Evolutionary conservation across 441 rosid genomes (phyloP).

Genomic region (Bocquillonia castaneifolia): DNA sequence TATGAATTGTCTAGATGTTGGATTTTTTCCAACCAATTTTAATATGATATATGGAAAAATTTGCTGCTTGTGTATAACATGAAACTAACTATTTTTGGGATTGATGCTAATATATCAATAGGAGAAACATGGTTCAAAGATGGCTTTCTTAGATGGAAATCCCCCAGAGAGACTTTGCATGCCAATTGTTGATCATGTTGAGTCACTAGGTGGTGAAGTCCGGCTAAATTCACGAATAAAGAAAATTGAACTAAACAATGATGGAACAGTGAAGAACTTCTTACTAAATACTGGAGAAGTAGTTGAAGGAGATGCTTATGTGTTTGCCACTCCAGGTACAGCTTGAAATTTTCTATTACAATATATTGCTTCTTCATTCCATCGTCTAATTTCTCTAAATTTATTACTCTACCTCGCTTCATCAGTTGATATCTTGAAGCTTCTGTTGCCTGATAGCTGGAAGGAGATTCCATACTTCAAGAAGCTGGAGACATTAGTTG

Average conservation of each 20-base stretch:
- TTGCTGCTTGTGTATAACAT: constrained; percentile 1
- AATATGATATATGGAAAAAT: constrained; percentile 3
- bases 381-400: constrained; percentile 18
- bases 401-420: constrained; percentile 18
- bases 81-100: constrained; percentile 14
- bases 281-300: constrained; percentile 55
- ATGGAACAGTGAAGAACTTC: constrained; percentile 75
- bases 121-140: constrained; percentile 97
- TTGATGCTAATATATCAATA: constrained; percentile 28
- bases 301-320: constrained; percentile 80
- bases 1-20: not conserved
- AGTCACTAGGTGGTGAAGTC: constrained; percentile 82
- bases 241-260: constrained; percentile 69
- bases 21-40: not conserved
- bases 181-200: constrained; percentile 77
- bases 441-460: constrained; percentile 78
- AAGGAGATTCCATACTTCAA: constrained; percentile 74
- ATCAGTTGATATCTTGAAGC: constrained; percentile 85
- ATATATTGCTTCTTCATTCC: not conserved
- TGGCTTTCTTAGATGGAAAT: constrained; percentile 95
- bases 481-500: constrained; percentile 84
- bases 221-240: constrained; percentile 68
- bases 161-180: constrained; percentile 95
- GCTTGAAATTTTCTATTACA: constrained; percentile 11
- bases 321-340: constrained; percentile 85